Evolutionary conservation across 306 rosid species (phyloP).

Genomic region (Fragaria iinumae): DNA sequence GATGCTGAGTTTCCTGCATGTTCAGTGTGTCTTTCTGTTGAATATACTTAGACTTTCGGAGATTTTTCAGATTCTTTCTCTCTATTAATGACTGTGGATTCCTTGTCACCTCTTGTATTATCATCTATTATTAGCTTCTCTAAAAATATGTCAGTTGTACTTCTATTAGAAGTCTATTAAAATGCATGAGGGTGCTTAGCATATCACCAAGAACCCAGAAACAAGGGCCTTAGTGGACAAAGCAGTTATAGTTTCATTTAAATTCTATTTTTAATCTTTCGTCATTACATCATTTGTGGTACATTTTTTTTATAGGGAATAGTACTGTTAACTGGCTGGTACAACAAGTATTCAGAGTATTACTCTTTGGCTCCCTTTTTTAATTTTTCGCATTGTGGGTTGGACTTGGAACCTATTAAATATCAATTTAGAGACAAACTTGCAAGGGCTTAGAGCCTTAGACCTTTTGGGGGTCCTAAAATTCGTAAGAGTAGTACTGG

Average conservation of each 20-base stretch:
- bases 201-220: neutral
- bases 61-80: neutral
- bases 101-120: neutral
- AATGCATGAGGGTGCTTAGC: neutral
- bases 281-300: neutral
- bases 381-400: neutral
- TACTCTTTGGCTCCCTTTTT: neutral
- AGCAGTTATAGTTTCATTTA: neutral
- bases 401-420: neutral
- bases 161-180: neutral
- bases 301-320: neutral
- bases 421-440: neutral
- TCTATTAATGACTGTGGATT: neutral
- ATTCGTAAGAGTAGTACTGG: neutral
- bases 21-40: neutral
- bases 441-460: neutral
- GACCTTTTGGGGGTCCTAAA: neutral
- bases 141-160: neutral
- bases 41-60: neutral
- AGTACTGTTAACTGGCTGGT: neutral
- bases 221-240: neutral
- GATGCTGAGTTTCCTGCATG: neutral
- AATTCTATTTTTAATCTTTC: neutral
- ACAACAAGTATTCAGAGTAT: neutral
- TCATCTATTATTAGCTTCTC: no score